Evolutionary conservation across 2,329 filamentous ascomycete species (phyloP).

Genomic region (Claviceps cyperi): DNA sequence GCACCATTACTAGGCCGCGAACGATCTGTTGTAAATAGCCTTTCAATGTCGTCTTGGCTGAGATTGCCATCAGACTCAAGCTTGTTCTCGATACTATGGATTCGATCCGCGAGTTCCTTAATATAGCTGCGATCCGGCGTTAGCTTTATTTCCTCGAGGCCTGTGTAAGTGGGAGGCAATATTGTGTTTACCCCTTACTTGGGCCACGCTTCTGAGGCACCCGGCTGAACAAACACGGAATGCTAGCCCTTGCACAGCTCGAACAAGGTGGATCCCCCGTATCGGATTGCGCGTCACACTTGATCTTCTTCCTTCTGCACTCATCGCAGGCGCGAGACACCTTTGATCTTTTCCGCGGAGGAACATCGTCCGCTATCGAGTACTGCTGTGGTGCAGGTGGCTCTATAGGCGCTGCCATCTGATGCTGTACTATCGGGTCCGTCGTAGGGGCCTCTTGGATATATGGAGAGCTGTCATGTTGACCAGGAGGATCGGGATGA

Average conservation of each 20-base stretch:
- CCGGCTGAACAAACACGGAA: constrained; percentile 71
- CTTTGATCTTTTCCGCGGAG: constrained; percentile 66
- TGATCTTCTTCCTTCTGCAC: constrained; percentile 78
- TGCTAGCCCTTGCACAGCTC: constrained; percentile 64
- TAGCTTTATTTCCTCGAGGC: constrained; percentile 1
- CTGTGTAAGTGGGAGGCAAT: background rate
- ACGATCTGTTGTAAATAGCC: constrained; percentile 21
- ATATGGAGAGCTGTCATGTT: constrained; percentile 22
- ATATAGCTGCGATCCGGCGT: constrained; percentile 48
- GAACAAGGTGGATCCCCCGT: constrained; percentile 60
- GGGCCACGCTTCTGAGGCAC: constrained; percentile 80
- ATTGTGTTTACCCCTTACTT: constrained; percentile 60
- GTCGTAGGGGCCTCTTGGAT: constrained; percentile 22
- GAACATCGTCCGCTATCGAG: constrained; percentile 40
- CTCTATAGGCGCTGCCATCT: constrained; percentile 21
- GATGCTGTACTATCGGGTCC: constrained; percentile 23
- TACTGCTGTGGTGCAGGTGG: constrained; percentile 24
- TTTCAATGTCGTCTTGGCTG: constrained; percentile 32
- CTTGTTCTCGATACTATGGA: constrained; percentile 70
- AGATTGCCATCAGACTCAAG: constrained; percentile 39
- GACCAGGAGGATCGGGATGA: constrained; percentile 22
- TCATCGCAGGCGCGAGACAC: constrained; percentile 83
- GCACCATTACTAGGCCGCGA: constrained; percentile 14
- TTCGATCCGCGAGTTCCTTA: constrained; percentile 75
- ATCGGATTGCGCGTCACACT: constrained; percentile 71